These are phyloP conservation scores for Inga oerstediana DNA, from an alignment of 306 rosid species.

Conservation along the genomic window DNA sequence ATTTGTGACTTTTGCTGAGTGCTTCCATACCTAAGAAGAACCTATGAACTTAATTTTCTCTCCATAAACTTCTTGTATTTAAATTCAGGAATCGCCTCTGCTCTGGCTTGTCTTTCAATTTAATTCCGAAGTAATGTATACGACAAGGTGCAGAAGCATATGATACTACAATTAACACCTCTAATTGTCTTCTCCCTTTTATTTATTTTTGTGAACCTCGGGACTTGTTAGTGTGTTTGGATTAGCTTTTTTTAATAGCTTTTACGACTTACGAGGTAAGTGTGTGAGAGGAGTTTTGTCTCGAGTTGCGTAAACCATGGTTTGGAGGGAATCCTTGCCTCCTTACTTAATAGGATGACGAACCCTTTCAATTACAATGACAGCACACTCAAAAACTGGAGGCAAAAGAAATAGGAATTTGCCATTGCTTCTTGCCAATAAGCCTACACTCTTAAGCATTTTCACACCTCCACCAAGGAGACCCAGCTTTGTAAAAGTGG, in stretches of 20 bases:
- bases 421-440: conserved; percentile 30
- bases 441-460: conserved; percentile 34
- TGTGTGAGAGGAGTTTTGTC: too few species aligned
- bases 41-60: background rate
- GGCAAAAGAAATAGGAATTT: conserved; percentile 23
- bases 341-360: conserved; percentile 14
- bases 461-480: conserved; percentile 89
- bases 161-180: background rate
- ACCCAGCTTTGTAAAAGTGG: conserved; percentile 66
- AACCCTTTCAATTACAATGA: conserved; percentile 29
- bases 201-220: conserved; percentile 21
- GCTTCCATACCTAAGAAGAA: conserved; percentile 27
- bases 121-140: background rate
- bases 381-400: conserved; percentile 28
- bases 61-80: background rate
- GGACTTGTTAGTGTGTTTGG: background rate
- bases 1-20: background rate
- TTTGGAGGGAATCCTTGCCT: conserved; percentile 7
- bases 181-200: conserved; percentile 1
- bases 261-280: too few species aligned
- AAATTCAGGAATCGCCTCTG: background rate
- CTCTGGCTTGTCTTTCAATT: conserved; percentile 14
- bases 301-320: too few species aligned
- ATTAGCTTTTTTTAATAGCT: too few species aligned
- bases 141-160: background rate